Percentiles rank a stretch among this genome's conserved stretches.
phyloP scores from a whole-genome alignment of 2,329 filamentous ascomycete species.

The Colletotrichum sp. region DNA sequence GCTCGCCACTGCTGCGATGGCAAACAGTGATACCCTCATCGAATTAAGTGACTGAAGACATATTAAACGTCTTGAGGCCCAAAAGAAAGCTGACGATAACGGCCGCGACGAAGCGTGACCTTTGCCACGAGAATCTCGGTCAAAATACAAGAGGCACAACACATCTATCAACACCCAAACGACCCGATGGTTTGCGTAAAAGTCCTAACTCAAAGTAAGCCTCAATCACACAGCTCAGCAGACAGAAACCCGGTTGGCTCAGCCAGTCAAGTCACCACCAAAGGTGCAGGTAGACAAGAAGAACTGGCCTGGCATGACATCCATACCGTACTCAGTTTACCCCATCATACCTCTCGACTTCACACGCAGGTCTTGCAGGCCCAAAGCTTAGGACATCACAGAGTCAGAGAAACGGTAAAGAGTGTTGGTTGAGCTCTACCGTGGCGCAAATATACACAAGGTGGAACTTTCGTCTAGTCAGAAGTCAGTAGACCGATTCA shows the following conservation, averaged over 20 bases:
- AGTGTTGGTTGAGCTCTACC: background rate
- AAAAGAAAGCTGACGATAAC: background rate
- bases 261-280: background rate
- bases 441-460: background rate
- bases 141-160: background rate
- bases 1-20: background rate
- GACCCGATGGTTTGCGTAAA: background rate
- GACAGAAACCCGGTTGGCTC: background rate
- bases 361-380: background rate
- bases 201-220: background rate
- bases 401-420: rapidly evolving
- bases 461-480: background rate
- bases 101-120: background rate
- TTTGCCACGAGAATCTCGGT: background rate
- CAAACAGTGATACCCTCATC: background rate
- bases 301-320: background rate
- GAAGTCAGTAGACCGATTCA: background rate
- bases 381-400: background rate
- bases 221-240: background rate
- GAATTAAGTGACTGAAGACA: background rate
- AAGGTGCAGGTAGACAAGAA: background rate
- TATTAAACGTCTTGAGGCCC: rapidly evolving
- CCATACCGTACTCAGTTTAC: background rate
- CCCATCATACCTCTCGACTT: background rate
- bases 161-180: background rate